These are phyloP conservation scores for Ogataea hybrid DNA, from an alignment of 1,139 yeast species.

Conservation along the genomic window DNA sequence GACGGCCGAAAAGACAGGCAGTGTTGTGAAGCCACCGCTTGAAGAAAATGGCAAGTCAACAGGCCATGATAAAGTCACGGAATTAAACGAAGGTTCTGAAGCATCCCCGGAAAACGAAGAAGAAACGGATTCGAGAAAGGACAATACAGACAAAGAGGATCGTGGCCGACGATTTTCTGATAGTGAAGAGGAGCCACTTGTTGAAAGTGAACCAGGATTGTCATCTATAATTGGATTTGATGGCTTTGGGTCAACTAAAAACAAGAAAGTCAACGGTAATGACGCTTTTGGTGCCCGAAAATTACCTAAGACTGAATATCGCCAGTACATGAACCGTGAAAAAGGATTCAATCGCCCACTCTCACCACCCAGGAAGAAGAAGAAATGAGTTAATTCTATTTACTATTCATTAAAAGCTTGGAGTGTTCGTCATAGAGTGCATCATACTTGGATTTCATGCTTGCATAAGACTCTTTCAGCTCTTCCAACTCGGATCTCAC, in stretches of 20 bases:
- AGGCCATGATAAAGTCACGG: too few relatives aligned
- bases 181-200: background rate
- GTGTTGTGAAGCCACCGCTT: too few relatives aligned
- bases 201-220: slow-evolving; percentile 11
- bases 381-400: slow-evolving; percentile 11
- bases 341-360: slow-evolving; percentile 62
- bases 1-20: background rate
- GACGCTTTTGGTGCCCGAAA: slow-evolving; percentile 47
- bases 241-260: slow-evolving; percentile 59
- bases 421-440: slow-evolving; percentile 55
- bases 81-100: background rate
- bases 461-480: slow-evolving; percentile 56
- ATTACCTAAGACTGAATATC: slow-evolving; percentile 46
- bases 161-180: slow-evolving; percentile 2
- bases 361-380: slow-evolving; percentile 44
- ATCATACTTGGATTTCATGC: slow-evolving; percentile 60
- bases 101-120: background rate
- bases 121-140: background rate
- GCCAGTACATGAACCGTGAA: slow-evolving; percentile 67
- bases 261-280: slow-evolving; percentile 53
- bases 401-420: slow-evolving; percentile 32
- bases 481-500: slow-evolving; percentile 47
- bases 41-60: too few relatives aligned
- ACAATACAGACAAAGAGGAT: background rate
- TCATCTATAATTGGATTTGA: slow-evolving; percentile 61